Percentiles rank a stretch among this genome's conserved stretches.
These are phyloP conservation scores for Citrus reticulata DNA, from an alignment of 345 rosid species.

Conservation along the genomic window DNA sequence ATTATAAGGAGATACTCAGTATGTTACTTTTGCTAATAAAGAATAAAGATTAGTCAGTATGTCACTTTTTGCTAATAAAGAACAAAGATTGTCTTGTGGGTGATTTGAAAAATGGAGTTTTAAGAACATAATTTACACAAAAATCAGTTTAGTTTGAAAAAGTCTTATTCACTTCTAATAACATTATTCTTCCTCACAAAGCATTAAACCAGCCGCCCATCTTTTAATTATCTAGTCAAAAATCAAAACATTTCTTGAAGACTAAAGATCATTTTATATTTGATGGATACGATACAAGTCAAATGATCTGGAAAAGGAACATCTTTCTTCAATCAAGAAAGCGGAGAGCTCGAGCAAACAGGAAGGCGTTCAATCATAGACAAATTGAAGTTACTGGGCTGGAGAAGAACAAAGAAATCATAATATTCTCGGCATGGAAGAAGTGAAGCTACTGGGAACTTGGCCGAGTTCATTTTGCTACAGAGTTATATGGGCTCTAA, in stretches of 20 bases:
- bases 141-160: not conserved
- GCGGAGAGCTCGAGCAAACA: slow-evolving; percentile 3
- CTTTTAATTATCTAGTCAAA: not conserved
- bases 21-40: not conserved
- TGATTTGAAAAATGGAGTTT: not conserved
- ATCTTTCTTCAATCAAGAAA: not conserved
- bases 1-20: not conserved
- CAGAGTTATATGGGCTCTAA: slow-evolving; percentile 35
- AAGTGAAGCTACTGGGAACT: slow-evolving; percentile 32
- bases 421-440: slow-evolving; percentile 12
- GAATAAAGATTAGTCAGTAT: not conserved
- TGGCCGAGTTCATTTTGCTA: slow-evolving; percentile 31
- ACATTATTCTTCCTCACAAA: not conserved
- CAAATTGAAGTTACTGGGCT: not conserved
- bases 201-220: not conserved
- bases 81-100: not conserved
- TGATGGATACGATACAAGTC: not conserved
- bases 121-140: not conserved
- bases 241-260: not conserved
- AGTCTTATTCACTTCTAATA: not conserved
- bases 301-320: not conserved
- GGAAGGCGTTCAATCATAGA: not conserved
- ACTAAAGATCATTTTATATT: not conserved
- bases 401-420: not conserved
- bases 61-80: not conserved